These are phyloP conservation scores for Centaurea solstitialis DNA, from an alignment of 129 eudicot species.

Conservation along the genomic window DNA sequence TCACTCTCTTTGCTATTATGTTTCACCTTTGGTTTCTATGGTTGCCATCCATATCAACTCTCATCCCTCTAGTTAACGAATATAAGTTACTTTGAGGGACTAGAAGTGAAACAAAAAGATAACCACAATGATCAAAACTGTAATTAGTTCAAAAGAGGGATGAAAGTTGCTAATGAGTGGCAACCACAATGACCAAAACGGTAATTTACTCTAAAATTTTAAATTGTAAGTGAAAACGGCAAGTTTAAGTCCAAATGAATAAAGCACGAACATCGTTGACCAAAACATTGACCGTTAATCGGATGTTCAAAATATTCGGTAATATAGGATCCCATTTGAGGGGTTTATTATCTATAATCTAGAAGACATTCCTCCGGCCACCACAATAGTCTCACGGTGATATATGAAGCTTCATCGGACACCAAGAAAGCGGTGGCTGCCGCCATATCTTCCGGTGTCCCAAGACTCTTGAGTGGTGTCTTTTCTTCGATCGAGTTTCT, in stretches of 20 bases:
- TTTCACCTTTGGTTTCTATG: no score
- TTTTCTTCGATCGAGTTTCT: slow-evolving; percentile 47
- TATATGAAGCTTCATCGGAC: slow-evolving; percentile 86
- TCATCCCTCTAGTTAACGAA: no score
- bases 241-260: background rate
- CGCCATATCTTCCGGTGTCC: slow-evolving; percentile 91
- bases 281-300: background rate
- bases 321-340: background rate
- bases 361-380: slow-evolving; percentile 88
- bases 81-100: no score
- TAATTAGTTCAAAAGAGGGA: no score
- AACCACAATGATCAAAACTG: no score
- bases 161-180: no score
- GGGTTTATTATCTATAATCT: slow-evolving; percentile 46
- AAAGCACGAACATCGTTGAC: background rate
- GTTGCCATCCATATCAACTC: no score
- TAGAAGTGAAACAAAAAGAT: no score
- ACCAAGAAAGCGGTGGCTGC: slow-evolving; percentile 84
- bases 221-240: no score
- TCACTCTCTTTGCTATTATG: no score
- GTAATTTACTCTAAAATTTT: no score
- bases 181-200: no score
- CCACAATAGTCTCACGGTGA: slow-evolving; percentile 88
- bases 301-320: background rate
- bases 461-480: slow-evolving; percentile 73